These are phyloP conservation scores for Aureobasidium mangrovei DNA, from an alignment of 2,329 filamentous ascomycete species.

Conservation along the genomic window DNA sequence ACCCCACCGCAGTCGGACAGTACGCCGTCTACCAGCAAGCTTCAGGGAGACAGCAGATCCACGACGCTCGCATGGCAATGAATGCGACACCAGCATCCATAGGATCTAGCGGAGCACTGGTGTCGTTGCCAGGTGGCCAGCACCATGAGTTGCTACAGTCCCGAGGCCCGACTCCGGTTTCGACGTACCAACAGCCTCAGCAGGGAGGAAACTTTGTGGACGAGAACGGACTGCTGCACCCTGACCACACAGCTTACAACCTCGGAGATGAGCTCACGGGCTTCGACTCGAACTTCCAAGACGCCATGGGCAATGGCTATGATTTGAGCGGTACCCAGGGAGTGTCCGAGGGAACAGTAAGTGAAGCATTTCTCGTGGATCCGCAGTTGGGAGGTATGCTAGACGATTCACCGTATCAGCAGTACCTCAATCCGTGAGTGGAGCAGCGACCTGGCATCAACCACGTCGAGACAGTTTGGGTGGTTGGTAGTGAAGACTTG, in stretches of 20 bases:
- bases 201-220: constrained; percentile 9
- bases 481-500: no score
- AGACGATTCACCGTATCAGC: constrained; percentile 10
- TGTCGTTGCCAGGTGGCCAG: constrained; percentile 33
- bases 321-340: constrained; percentile 4
- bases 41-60: constrained; percentile 8
- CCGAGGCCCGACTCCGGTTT: constrained; percentile 24
- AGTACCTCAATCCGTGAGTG: not conserved
- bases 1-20: constrained; percentile 41
- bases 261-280: not conserved
- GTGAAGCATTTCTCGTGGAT: constrained; percentile 6
- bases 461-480: no score
- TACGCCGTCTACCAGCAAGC: constrained; percentile 20
- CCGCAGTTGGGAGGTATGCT: constrained; percentile 10
- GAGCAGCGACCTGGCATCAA: not conserved
- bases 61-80: constrained; percentile 33
- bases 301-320: not conserved
- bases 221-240: constrained; percentile 5
- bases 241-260: constrained; percentile 9
- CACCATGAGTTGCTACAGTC: constrained; percentile 30
- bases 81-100: constrained; percentile 28
- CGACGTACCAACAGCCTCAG: constrained; percentile 19
- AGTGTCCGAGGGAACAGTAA: not conserved
- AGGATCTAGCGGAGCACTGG: constrained; percentile 16
- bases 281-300: not conserved